Conservation (phyloP, 1,284 basidiomycete species). For the Cystobasidium slooffiae region DNA sequence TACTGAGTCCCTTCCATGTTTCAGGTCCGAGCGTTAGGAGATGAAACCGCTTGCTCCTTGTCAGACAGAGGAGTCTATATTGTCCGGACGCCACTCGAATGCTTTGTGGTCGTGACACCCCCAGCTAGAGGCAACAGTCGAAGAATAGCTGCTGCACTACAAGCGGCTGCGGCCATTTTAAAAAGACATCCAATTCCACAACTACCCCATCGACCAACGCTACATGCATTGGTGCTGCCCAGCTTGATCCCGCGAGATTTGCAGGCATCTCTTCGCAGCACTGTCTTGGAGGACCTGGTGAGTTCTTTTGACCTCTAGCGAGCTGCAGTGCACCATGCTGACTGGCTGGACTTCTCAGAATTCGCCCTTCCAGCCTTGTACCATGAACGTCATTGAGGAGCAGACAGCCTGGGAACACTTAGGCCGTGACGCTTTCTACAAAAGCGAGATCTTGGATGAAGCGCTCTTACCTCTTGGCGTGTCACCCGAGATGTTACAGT, state of each 20-base stretch:
- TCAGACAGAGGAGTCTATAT: slow-evolving; percentile 8
- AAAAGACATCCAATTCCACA: neutral
- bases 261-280: slow-evolving; percentile 14
- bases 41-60: neutral
- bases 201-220: slow-evolving; percentile 11
- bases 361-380: slow-evolving; percentile 8
- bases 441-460: slow-evolving; percentile 10
- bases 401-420: slow-evolving; percentile 21
- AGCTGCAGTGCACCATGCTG: neutral
- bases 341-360: slow-evolving; percentile 5
- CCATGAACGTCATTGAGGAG: slow-evolving; percentile 27
- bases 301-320: neutral
- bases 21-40: slow-evolving; percentile 12
- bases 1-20: neutral
- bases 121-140: slow-evolving; percentile 1
- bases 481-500: slow-evolving; percentile 14
- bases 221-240: slow-evolving; percentile 37
- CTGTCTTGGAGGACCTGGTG: slow-evolving; percentile 25
- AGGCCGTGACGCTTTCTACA: neutral
- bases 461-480: slow-evolving; percentile 20
- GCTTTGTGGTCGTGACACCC: slow-evolving; percentile 36
- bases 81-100: slow-evolving; percentile 29
- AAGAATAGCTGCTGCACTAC: slow-evolving; percentile 31
- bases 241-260: slow-evolving; percentile 32
- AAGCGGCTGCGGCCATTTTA: slow-evolving; percentile 8